Conservation (phyloP, 768 basidiomycete genomes). For the Mycena polygramma region DNA sequence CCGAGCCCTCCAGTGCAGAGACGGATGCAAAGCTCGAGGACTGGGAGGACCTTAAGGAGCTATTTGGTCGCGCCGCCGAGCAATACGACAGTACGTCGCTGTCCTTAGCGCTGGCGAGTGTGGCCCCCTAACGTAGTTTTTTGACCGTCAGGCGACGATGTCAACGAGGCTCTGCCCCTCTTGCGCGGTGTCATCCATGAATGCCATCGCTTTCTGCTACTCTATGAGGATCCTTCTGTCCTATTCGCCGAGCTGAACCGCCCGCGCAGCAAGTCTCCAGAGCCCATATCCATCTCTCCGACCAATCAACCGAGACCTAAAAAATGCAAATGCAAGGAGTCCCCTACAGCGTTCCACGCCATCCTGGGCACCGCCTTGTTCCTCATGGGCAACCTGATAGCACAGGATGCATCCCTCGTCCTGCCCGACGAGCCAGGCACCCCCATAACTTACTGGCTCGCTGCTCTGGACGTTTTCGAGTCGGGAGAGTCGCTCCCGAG, state of each 20-base stretch:
- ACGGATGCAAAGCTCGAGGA: constrained; percentile 54
- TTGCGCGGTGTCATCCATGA: constrained; percentile 76
- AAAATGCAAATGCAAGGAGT: constrained; percentile 57
- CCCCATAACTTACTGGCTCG: constrained; percentile 71
- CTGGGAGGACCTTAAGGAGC: constrained; percentile 77
- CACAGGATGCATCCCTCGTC: constrained; percentile 62
- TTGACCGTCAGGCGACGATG: constrained; percentile 55
- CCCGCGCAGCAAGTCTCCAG: constrained; percentile 35
- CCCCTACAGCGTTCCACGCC: constrained; percentile 75
- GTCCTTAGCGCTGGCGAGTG: not conserved
- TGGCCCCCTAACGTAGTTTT: not conserved
- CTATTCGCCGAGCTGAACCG: constrained; percentile 53
- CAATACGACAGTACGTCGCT: constrained; percentile 67
- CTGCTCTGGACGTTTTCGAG: constrained; percentile 80
- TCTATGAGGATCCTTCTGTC: constrained; percentile 68
- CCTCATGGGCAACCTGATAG: constrained; percentile 72
- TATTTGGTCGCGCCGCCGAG: constrained; percentile 69
- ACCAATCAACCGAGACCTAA: constrained; percentile 18
- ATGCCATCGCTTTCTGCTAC: constrained; percentile 71
- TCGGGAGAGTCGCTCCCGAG: constrained; percentile 73
- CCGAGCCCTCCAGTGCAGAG: constrained; percentile 4
- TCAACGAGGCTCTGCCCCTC: constrained; percentile 63
- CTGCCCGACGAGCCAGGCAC: constrained; percentile 66
- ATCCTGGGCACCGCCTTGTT: constrained; percentile 75
- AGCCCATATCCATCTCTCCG: constrained; percentile 24